Conservation (phyloP, 106 monocot species). For the Allium sativum region DNA sequence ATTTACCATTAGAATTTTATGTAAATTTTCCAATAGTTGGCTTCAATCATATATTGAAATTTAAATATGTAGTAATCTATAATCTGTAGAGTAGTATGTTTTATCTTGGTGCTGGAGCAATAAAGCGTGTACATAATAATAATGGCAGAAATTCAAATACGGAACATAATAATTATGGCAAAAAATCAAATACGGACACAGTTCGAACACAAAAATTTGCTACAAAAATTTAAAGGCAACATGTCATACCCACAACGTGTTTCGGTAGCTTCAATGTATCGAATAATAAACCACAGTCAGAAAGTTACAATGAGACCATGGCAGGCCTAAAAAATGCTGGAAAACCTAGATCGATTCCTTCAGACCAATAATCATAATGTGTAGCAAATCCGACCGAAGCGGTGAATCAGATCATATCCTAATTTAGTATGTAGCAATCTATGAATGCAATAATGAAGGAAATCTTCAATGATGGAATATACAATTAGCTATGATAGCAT, state of each 20-base stretch:
- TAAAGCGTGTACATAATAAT: not conserved
- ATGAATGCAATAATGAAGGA: conserved; percentile 83
- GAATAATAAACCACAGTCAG: conserved; percentile 66
- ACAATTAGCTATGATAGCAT: conserved; percentile 43
- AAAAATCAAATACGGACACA: not conserved
- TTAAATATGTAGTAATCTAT: not conserved
- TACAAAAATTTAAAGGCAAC: not conserved
- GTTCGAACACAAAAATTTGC: no score
- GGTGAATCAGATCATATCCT: conserved; percentile 71
- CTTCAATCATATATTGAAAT: no score
- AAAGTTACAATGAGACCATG: conserved; percentile 69
- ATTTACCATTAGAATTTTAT: no score
- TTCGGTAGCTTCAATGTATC: conserved; percentile 82
- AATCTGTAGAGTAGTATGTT: not conserved
- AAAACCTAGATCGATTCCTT: conserved; percentile 64
- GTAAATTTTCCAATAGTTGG: no score
- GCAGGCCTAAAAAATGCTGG: conserved; percentile 74
- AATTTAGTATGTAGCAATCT: conserved; percentile 45
- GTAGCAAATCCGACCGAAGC: conserved; percentile 79
- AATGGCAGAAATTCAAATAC: no score
- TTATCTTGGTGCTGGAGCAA: not conserved
- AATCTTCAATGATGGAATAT: conserved; percentile 78
- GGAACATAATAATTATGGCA: not conserved
- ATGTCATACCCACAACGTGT: conserved; percentile 61
- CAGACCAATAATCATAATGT: conserved; percentile 74